Evolutionary conservation across 176 grass and related monocot genomes (phyloP).

Genomic region (Saccharum spontaneum): DNA sequence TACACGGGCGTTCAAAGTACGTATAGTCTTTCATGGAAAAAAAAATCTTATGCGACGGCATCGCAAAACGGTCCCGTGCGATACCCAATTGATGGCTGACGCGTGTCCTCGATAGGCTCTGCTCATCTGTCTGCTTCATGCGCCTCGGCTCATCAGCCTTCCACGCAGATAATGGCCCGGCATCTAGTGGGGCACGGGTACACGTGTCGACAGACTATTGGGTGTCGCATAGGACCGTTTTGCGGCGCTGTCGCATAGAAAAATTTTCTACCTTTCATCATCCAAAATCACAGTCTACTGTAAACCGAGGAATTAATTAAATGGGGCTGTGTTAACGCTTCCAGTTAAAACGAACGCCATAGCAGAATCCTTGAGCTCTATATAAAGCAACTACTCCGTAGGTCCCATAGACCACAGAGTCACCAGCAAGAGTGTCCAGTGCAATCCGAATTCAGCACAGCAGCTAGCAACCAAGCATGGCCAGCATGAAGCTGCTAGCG

Average conservation of each 20-base stretch:
- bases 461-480: neutral
- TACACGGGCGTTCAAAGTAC: neutral
- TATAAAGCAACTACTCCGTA: neutral
- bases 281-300: neutral
- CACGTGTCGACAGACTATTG: no score
- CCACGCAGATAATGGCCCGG: no score
- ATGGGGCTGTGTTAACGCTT: neutral
- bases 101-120: no score
- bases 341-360: slow-evolving; percentile 20
- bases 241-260: no score
- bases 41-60: no score
- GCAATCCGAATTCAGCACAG: neutral
- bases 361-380: neutral
- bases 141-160: no score
- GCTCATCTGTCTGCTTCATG: no score
- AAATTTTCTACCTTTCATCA: neutral
- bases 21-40: neutral
- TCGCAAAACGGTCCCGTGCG: no score
- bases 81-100: no score
- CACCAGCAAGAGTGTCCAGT: neutral
- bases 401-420: neutral
- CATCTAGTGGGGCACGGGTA: no score
- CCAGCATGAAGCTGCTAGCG: slow-evolving; percentile 19
- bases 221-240: no score
- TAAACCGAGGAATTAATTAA: neutral